Evolutionary conservation across 192 early-diverging fungal species (phyloP).

Genomic region (Coemansia sp.): DNA sequence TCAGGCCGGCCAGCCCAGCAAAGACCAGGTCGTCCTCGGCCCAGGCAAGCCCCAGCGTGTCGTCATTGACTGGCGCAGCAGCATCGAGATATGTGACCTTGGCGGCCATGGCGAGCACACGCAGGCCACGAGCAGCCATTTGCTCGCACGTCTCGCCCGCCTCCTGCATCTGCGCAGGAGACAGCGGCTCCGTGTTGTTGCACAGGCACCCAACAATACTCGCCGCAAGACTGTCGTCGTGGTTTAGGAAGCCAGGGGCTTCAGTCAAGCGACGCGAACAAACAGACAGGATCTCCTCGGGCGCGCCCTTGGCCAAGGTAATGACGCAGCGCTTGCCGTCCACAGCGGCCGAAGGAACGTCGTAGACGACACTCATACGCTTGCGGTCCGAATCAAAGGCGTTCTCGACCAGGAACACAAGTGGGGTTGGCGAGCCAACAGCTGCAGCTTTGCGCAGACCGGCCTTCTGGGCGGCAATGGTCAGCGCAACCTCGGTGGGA

Average conservation of each 20-base stretch:
- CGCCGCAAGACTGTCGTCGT: conserved; percentile 9
- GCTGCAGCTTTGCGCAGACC: conserved; percentile 55
- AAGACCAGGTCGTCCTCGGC: conserved; percentile 72
- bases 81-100: conserved; percentile 53
- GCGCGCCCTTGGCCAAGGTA: conserved; percentile 85
- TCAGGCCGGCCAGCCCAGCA: conserved; percentile 85
- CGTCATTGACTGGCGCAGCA: conserved; percentile 46
- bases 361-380: conserved; percentile 84
- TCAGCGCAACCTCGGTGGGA: conserved; percentile 92
- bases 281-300: conserved; percentile 75
- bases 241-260: conserved; percentile 25
- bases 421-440: conserved; percentile 10
- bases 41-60: conserved; percentile 41
- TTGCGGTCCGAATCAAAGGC: conserved; percentile 95
- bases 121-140: conserved; percentile 82
- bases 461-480: conserved; percentile 78
- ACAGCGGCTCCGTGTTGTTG: conserved; percentile 17
- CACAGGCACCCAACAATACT: conserved; percentile 18
- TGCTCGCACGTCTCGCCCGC: conserved; percentile 38
- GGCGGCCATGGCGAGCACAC: conserved; percentile 84
- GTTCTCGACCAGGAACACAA: conserved; percentile 62
- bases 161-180: conserved; percentile 14
- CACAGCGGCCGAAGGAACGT: conserved; percentile 1
- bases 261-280: conserved; percentile 28
- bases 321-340: conserved; percentile 37